Base-by-base conservation (phyloP, 176 grass and related monocot species). In the Avena eriantha region DNA sequence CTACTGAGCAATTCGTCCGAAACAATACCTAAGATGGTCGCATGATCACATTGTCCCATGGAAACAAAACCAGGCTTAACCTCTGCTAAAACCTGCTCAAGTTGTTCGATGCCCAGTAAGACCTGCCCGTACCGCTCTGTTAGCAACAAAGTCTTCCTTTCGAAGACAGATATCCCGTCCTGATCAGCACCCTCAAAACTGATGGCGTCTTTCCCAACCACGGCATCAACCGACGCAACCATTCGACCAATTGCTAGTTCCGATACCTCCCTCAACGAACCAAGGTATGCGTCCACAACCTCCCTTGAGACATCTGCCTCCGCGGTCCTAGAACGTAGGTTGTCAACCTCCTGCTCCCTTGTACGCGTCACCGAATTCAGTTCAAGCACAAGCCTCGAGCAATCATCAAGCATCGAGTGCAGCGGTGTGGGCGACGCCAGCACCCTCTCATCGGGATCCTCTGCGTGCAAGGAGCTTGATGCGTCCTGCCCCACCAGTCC, bases 361-460 rank as follows among this genome's bases (percentile, higher is more conserved):
- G 79, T 72, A 43, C 73, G 70, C 10, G 57, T 35, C 45, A 80
- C 74, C 45, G 78, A 88, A 85, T 91, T 92, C 73, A 96, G 88
- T 82, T 94, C 68, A 82, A 89, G 82, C 13, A 89, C 82, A 56
- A 93, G 85, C 80, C 88, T 94, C 23, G 90, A 93, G 82, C 97
- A 98, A 89, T 96, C 97, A 54, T 90, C 82, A 80, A 98, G 80
- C 94, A 98, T 88, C 1, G 57, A 86, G 80, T 96, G 90, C 61
- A 98, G 80, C 0, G 41, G 90, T 29, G 81, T 84, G 2, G 58
- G 85, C 1, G 84, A 88, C 45, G 79, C 76, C 24, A 77, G 36
- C 35, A 4, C 46, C 10, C 35, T 84, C 29, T 92, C 83, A 57
- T 90, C 81, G 24, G 89, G 12, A 23, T 84, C 87, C 48, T 88